These are phyloP conservation scores for Beauveria medogensis DNA, from an alignment of 2,329 filamentous ascomycete genomes.

Conservation along the genomic window DNA sequence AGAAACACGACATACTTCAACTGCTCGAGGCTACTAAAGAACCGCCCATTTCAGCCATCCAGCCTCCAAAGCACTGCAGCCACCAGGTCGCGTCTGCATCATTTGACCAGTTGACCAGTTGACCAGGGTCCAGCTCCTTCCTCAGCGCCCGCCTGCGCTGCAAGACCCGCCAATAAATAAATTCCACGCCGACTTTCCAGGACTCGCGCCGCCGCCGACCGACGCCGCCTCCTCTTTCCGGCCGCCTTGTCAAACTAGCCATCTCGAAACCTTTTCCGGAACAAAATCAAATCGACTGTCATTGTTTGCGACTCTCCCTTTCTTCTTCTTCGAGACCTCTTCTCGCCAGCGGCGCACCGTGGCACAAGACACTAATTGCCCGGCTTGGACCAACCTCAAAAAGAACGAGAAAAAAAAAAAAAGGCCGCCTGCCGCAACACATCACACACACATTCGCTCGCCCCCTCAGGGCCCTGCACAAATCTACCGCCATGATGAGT, in stretches of 20 bases:
- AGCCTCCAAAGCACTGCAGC: no score
- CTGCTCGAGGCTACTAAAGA: no score
- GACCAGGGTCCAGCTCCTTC: no score
- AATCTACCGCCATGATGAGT: slow-evolving; percentile 38
- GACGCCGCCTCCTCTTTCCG: not conserved
- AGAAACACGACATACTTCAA: no score
- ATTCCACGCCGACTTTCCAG: not conserved
- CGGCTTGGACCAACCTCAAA: not conserved
- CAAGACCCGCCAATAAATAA: not conserved
- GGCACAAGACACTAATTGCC: not conserved
- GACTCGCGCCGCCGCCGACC: not conserved
- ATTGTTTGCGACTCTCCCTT: no score
- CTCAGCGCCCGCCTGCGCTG: no score
- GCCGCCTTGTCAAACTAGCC: not conserved
- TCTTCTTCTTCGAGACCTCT: no score
- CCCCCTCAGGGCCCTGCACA: not conserved
- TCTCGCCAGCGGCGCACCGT: not conserved
- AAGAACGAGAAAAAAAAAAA: not conserved
- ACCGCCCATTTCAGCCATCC: no score
- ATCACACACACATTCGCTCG: not conserved
- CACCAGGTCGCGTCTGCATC: no score
- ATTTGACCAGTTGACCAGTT: no score
- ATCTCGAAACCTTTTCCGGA: not conserved
- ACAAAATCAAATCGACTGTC: no score
- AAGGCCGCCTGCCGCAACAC: not conserved